Conservation (phyloP, 2,329 filamentous ascomycete species). For the Pseudocercospora fuligena region DNA sequence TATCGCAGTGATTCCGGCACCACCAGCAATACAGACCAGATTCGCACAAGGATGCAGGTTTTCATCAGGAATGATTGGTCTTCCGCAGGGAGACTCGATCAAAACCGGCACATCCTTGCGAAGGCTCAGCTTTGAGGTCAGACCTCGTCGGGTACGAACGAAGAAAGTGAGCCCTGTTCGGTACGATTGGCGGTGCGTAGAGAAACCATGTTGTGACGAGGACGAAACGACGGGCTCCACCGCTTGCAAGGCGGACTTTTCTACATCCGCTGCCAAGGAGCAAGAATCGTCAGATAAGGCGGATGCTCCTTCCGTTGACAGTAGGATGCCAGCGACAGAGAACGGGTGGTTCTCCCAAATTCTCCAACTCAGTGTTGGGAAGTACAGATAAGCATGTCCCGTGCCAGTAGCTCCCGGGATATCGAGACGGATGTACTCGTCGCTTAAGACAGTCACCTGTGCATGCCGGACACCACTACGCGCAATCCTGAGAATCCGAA, state of each 20-base stretch:
- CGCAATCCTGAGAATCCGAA: conserved; percentile 47
- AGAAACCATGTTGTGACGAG: background rate
- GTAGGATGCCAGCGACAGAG: conserved; percentile 42
- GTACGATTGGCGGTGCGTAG: background rate
- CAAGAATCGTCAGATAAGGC: background rate
- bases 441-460: conserved; percentile 42
- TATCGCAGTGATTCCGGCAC: conserved; percentile 55
- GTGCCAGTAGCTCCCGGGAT: conserved; percentile 47
- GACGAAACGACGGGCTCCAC: conserved; percentile 7
- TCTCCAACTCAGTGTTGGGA: conserved; percentile 50
- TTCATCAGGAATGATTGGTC: conserved; percentile 16
- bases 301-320: background rate
- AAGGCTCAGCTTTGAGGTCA: conserved; percentile 42
- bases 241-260: conserved; percentile 1
- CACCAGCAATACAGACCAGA: conserved; percentile 53
- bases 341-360: conserved; percentile 63
- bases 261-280: background rate
- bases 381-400: conserved; percentile 54
- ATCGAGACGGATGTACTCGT: conserved; percentile 48
- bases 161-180: conserved; percentile 43
- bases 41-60: conserved; percentile 23
- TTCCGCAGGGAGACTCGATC: conserved; percentile 48
- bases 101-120: conserved; percentile 33
- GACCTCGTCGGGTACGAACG: conserved; percentile 42
- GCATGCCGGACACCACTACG: conserved; percentile 47